phyloP scores from a whole-genome alignment of 495 filamentous ascomycete genomes.

The Penicillium steckii region DNA sequence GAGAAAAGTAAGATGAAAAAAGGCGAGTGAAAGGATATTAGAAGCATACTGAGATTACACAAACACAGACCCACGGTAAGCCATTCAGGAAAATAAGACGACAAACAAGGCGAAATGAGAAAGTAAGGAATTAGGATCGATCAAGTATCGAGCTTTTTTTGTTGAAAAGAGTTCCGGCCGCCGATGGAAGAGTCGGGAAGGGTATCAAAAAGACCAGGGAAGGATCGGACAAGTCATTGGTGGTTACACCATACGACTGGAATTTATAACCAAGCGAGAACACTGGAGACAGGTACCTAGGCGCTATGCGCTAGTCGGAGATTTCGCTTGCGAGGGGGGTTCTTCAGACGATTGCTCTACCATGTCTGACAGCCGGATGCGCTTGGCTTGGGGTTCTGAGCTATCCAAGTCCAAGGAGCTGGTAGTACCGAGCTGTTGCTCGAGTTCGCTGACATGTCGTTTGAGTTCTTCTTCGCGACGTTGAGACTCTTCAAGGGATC shows the following conservation, averaged over 20 bases:
- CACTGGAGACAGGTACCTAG: background rate
- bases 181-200: conserved; percentile 39
- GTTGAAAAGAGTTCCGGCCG: conserved; percentile 27
- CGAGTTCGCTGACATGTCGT: conserved; percentile 75
- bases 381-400: conserved; percentile 47
- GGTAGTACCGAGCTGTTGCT: conserved; percentile 51
- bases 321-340: conserved; percentile 35
- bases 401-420: conserved; percentile 23
- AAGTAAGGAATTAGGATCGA: conserved; percentile 15
- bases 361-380: conserved; percentile 43
- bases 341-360: conserved; percentile 41
- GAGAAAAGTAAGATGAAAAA: conserved; percentile 1
- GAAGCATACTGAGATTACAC: conserved; percentile 27
- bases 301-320: conserved; percentile 37
- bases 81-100: background rate
- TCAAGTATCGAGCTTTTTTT: conserved; percentile 23
- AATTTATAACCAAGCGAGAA: conserved; percentile 1
- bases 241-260: background rate
- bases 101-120: conserved; percentile 1
- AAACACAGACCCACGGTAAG: conserved; percentile 19
- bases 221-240: conserved; percentile 32
- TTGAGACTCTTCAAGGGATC: conserved; percentile 71
- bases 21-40: conserved; percentile 19
- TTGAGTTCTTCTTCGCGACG: conserved; percentile 81
- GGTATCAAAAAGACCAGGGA: conserved; percentile 46